These are phyloP conservation scores for Phanerochaete carnosa DNA, from an alignment of 768 basidiomycete genomes.

Conservation along the genomic window DNA sequence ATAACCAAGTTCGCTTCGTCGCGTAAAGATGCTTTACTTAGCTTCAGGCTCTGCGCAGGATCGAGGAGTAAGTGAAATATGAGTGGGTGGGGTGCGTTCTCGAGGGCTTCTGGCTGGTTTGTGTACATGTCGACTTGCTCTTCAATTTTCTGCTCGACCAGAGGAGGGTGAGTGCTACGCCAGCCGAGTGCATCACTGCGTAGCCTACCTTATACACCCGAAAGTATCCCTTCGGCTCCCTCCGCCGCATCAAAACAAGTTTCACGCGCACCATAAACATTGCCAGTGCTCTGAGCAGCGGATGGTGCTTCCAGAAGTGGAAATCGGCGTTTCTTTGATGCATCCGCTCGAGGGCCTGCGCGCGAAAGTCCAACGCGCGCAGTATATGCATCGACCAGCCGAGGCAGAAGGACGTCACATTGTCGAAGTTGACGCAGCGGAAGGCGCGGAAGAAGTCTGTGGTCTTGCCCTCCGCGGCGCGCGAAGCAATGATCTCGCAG, in stretches of 20 bases:
- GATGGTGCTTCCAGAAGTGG: slow-evolving; percentile 3
- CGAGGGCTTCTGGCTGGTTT: slow-evolving; percentile 22
- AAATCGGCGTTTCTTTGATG: slow-evolving; percentile 27
- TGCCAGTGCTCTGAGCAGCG: background rate
- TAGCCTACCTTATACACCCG: background rate
- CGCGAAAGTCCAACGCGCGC: slow-evolving; percentile 30
- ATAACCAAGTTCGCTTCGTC: slow-evolving; percentile 26
- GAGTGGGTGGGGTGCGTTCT: slow-evolving; percentile 29
- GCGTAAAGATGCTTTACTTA: background rate
- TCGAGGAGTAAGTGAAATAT: slow-evolving; percentile 34
- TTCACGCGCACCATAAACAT: background rate
- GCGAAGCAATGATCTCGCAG: slow-evolving; percentile 5
- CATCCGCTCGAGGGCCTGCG: slow-evolving; percentile 33
- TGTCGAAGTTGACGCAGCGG: slow-evolving; percentile 39
- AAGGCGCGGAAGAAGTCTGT: slow-evolving; percentile 39
- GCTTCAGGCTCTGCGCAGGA: background rate
- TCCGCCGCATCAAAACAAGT: background rate
- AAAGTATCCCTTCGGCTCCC: background rate
- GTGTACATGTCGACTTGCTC: slow-evolving; percentile 20
- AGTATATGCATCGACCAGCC: slow-evolving; percentile 30
- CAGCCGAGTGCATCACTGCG: background rate
- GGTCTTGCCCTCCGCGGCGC: slow-evolving; percentile 18
- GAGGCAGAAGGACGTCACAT: slow-evolving; percentile 42
- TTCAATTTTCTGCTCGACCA: slow-evolving; percentile 8
- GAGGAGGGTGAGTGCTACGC: background rate